Percentiles rank a stretch among this genome's conserved stretches.
phyloP scores from a whole-genome alignment of 352 stramenopile species.

The Phytopythium vexans region DNA sequence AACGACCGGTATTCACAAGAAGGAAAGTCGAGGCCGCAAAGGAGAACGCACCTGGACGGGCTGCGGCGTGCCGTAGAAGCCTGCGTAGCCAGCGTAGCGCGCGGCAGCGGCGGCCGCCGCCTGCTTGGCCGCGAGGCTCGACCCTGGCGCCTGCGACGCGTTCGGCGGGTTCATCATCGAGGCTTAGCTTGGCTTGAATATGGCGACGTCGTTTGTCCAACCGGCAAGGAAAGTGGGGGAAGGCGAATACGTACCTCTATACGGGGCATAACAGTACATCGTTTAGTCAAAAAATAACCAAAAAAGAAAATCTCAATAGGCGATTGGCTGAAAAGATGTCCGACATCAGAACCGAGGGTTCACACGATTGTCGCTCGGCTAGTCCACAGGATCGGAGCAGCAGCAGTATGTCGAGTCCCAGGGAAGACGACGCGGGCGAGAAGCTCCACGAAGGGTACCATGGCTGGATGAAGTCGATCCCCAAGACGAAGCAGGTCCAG shows the following conservation, averaged over 20 bases:
- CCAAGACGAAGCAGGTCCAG: slow-evolving; percentile 66
- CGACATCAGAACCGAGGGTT: too few species aligned
- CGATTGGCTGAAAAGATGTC: too few species aligned
- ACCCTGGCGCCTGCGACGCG: slow-evolving; percentile 11
- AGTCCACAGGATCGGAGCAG: too few species aligned
- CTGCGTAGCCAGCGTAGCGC: slow-evolving; percentile 62
- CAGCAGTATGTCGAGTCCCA: slow-evolving; percentile 38
- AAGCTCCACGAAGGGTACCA: slow-evolving; percentile 85
- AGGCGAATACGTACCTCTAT: too few species aligned
- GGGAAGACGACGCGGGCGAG: slow-evolving; percentile 46
- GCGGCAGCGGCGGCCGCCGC: slow-evolving; percentile 29
- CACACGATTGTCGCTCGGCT: too few species aligned
- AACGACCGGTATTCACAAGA: too few species aligned
- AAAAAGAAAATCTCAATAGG: too few species aligned
- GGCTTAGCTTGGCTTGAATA: too few species aligned
- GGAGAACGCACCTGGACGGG: background rate
- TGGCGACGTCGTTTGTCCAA: too few species aligned
- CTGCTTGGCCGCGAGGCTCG: slow-evolving; percentile 26
- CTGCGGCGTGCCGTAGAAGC: slow-evolving; percentile 52
- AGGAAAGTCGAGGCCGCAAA: slow-evolving; percentile 6
- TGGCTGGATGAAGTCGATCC: slow-evolving; percentile 87
- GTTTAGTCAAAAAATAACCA: too few species aligned
- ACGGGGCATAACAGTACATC: too few species aligned
- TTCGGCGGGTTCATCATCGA: slow-evolving; percentile 34
- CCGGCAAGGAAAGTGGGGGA: too few species aligned